Evolutionary conservation across 441 rosid species (phyloP), one percentile per base, ranked within the genome.

Genomic region (Syzygium malaccense): DNA sequence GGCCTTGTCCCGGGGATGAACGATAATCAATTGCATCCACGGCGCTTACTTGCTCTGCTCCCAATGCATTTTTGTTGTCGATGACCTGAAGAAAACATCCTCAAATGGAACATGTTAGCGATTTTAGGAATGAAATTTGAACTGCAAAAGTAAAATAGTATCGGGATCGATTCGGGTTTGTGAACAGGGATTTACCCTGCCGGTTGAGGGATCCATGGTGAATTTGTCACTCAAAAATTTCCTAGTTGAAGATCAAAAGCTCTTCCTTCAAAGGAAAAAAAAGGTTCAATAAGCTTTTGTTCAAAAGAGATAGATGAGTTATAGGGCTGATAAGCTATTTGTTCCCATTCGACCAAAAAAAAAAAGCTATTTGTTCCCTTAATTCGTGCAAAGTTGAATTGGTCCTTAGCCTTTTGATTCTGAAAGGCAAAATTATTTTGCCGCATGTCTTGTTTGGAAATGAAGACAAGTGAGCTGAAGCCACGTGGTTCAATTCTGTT

Each of bases 1-100:
- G 91, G 19, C 87, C 90, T 91, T 94, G 91, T 55, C 97, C 96
- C 8, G 95, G 93, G n/a, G 97, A 91, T 6, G 97, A 91, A 33
- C 89, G 86, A 51, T 90, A 86, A 25, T 95, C 94, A 28, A 83
- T 88, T 6, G 96, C 91, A 86, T 89, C 91, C 60, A 92, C 92
- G 90, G 85, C 91, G 53, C 86, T 49, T 92, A 87, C 92, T 93
- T 91, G 87, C 88, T 41, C 57, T 26, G 88, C 15, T 91, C 93
- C 88, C 68, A 71, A 20, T 78, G 64, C 41, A 89, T 92, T 85
- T 91, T 91, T 55, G 4, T 33, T 41, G 87, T 57, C 71, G n/a
- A 75, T 75, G 23, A 9, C 53, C 84, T 75, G n/a, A 75, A 75
- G n/a, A 41, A 75, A 75, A 75, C 80, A 20, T 75, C n/a, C 84